Conservation (phyloP, 345 rosid species). For the Salix udensis region DNA sequence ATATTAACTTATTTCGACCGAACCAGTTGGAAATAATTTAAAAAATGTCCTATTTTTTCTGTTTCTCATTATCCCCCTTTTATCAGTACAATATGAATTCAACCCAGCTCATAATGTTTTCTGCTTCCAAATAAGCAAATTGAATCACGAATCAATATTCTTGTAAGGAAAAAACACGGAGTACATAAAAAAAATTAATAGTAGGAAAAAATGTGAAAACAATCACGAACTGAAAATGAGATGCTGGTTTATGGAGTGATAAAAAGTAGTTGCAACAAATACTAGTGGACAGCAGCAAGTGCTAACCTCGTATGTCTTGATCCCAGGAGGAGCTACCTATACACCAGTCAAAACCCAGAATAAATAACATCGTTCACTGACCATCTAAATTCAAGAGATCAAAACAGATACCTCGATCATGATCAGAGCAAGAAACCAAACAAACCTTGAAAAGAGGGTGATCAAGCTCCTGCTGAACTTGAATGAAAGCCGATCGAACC, state of each 20-base stretch:
- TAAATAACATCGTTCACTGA: background rate
- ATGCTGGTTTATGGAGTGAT: background rate
- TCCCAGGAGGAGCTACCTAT: conserved; percentile 72
- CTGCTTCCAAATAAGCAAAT: background rate
- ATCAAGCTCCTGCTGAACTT: conserved; percentile 68
- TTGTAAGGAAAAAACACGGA: background rate
- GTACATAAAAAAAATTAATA: background rate
- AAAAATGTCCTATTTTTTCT: background rate
- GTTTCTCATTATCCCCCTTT: background rate
- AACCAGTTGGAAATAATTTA: background rate
- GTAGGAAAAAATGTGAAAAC: background rate
- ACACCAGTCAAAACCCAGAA: conserved; percentile 4
- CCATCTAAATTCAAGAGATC: background rate
- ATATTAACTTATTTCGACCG: background rate
- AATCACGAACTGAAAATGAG: background rate
- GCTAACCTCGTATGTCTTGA: conserved; percentile 75
- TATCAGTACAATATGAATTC: background rate
- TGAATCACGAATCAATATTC: background rate
- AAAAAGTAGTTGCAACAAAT: background rate
- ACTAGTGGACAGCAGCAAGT: conserved; percentile 2
- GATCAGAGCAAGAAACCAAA: background rate
- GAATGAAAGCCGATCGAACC: conserved; percentile 66
- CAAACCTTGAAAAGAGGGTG: conserved; percentile 79
- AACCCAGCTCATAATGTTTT: background rate
- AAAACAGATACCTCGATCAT: background rate